Conservation (phyloP, 495 filamentous ascomycete genomes). For the Rhizodiscina lignyota region DNA sequence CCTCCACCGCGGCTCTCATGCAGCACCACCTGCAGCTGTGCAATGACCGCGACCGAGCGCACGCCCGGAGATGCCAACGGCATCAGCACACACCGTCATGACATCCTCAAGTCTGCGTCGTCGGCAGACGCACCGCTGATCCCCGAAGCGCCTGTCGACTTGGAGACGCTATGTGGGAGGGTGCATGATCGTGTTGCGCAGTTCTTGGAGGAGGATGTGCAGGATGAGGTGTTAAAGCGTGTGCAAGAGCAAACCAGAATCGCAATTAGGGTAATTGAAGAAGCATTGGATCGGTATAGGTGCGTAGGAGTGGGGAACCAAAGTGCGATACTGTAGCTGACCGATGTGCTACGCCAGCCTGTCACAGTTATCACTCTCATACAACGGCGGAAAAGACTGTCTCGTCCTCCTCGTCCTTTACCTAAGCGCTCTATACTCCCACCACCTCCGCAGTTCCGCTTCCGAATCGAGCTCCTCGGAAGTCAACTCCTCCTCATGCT, state of each 20-base stretch:
- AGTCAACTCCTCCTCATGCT: too few relatives aligned
- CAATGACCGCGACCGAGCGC: too few relatives aligned
- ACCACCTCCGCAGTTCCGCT: constrained; percentile 9
- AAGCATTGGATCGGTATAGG: constrained; percentile 56
- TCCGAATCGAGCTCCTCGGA: constrained; percentile 1
- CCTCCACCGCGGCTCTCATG: too few relatives aligned
- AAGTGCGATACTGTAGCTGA: background rate
- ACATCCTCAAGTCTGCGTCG: too few relatives aligned
- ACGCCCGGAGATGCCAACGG: too few relatives aligned
- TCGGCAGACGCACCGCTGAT: too few relatives aligned
- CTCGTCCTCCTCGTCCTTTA: constrained; percentile 83
- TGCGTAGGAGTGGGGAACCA: too few relatives aligned
- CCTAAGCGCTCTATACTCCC: constrained; percentile 45
- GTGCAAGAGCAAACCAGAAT: constrained; percentile 58
- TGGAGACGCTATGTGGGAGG: constrained; percentile 39
- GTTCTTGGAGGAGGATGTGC: constrained; percentile 48
- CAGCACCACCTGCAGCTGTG: too few relatives aligned
- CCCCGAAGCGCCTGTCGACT: too few relatives aligned
- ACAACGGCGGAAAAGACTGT: constrained; percentile 98
- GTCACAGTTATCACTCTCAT: constrained; percentile 72
- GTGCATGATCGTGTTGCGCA: constrained; percentile 46
- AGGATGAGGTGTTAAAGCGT: constrained; percentile 37
- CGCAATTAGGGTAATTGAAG: constrained; percentile 52
- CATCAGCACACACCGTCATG: too few relatives aligned
- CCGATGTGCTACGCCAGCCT: constrained; percentile 19